phyloP scores from a whole-genome alignment of 768 basidiomycete species.

The Amylocystis lapponica region DNA sequence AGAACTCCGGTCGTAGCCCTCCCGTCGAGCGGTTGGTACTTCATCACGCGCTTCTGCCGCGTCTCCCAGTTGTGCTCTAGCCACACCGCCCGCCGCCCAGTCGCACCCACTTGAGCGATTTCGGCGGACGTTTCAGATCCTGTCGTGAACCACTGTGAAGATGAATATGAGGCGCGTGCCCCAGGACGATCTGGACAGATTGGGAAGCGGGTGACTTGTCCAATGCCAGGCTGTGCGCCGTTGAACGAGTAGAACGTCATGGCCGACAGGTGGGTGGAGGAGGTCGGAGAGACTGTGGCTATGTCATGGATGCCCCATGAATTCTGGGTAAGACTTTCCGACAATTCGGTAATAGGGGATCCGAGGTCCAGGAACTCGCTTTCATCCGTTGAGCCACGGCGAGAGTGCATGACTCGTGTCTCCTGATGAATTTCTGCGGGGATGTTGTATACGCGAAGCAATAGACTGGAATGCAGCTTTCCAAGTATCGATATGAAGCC shows the following conservation, averaged over 20 bases:
- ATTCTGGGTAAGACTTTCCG: constrained; percentile 12
- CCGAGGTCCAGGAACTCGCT: constrained; percentile 16
- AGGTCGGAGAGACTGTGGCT: constrained; percentile 12
- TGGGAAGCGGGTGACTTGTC: constrained; percentile 14
- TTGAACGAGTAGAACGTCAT: constrained; percentile 13
- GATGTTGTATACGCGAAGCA: constrained; percentile 27
- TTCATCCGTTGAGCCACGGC: constrained; percentile 5
- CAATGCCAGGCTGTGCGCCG: constrained; percentile 8
- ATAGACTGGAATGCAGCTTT: constrained; percentile 21
- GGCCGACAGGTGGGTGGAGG: constrained; percentile 13
- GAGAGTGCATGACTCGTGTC: too few species aligned
- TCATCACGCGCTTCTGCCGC: constrained; percentile 45
- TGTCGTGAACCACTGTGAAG: constrained; percentile 13
- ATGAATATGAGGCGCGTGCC: not conserved
- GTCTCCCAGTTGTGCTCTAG: constrained; percentile 45
- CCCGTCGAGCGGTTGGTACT: constrained; percentile 27
- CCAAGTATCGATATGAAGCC: constrained; percentile 29
- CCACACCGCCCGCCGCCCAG: constrained; percentile 48
- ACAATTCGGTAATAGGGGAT: constrained; percentile 11
- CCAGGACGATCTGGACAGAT: constrained; percentile 1
- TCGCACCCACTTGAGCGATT: constrained; percentile 25
- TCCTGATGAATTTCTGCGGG: constrained; percentile 17
- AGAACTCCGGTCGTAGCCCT: constrained; percentile 28
- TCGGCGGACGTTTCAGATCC: constrained; percentile 19
- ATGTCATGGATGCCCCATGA: constrained; percentile 15